Base-by-base conservation (phyloP, 768 basidiomycete genomes). In the Suillus paluster region DNA sequence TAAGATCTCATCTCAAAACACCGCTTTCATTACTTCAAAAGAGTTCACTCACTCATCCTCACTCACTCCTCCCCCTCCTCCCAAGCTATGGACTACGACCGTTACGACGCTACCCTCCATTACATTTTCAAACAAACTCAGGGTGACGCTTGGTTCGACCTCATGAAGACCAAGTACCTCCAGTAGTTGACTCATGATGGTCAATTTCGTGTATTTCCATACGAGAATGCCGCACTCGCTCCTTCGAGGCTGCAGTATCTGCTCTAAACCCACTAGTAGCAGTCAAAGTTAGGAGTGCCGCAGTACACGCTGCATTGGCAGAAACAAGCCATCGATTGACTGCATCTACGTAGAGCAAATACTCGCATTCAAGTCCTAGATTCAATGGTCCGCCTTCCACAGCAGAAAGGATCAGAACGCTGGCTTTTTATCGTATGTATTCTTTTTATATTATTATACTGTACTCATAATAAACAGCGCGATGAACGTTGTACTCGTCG, bases 351-450 rank as follows among this genome's bases (percentile, higher is more conserved):
- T 83, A 65, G 82, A 83, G 71, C 77, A 60, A 79, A 84, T 67
- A 83, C 92, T 6, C 89, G 92, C 62, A 94, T 95, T 57, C 93
- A 94, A 73, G 84, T 95, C 63, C 71, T 95, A 53, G 91, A 94
- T 67, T 88, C 90, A 25, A 88, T 95, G 80, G 76, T 86, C 61
- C 80, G 84, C 70, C 86, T 95, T 42, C 89, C 91, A 6, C 83
- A 86, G 76, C 72, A 21, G 74, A 73, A 73, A 73, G 68, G 72
- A 73, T 12, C 72, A 73, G 19, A 73, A 74, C 19, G 72, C 72
- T 4, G 93, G n/a, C n/a, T 93, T 1, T 95, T 95, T 71, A 86
- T 94, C 68, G 89, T 89, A 61, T 64, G 88, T 82, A 4, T n/a
- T 58, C n/a, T n/a, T n/a, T n/a, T n/a, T n/a, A n/a, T n/a, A n/a